These are phyloP conservation scores for Dalechampia spathulata DNA, from an alignment of 441 rosid species.

Conservation along the genomic window DNA sequence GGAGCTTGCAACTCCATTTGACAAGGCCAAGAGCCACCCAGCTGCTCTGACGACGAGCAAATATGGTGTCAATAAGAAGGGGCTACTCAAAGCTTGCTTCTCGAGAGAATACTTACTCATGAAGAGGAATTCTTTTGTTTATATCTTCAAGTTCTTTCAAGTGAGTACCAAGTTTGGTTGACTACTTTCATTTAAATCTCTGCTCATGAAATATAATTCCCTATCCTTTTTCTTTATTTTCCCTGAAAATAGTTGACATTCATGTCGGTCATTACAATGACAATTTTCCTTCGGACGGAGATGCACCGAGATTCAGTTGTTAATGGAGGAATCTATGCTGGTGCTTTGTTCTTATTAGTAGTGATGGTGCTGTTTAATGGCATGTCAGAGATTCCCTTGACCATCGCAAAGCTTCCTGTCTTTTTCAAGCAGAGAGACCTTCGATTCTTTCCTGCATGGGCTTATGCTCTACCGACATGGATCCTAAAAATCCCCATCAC, in stretches of 20 bases:
- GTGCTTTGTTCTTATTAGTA: constrained; percentile 55
- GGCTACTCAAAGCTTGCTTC: constrained; percentile 52
- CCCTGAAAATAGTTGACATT: constrained; percentile 28
- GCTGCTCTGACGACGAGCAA: constrained; percentile 64
- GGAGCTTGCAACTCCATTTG: constrained; percentile 56
- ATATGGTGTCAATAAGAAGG: constrained; percentile 56
- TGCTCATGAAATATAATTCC: background rate
- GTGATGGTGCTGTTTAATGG: constrained; percentile 61
- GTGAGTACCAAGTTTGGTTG: no score
- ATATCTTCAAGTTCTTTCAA: constrained; percentile 58
- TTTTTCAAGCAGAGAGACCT: constrained; percentile 83
- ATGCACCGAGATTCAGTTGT: constrained; percentile 42
- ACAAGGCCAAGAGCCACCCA: constrained; percentile 56
- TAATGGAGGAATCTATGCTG: constrained; percentile 56
- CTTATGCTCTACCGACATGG: constrained; percentile 67
- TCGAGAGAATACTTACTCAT: constrained; percentile 70
- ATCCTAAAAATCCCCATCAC: constrained; percentile 71
- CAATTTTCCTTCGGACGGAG: constrained; percentile 59
- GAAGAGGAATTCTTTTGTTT: constrained; percentile 88
- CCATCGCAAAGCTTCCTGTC: constrained; percentile 71
- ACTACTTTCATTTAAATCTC: background rate
- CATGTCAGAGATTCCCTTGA: constrained; percentile 69
- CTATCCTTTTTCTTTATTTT: background rate
- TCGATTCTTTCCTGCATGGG: constrained; percentile 72
- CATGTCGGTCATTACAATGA: constrained; percentile 39